Base-by-base conservation (phyloP, 1,139 yeast species). In the Komagataea norvegica region DNA sequence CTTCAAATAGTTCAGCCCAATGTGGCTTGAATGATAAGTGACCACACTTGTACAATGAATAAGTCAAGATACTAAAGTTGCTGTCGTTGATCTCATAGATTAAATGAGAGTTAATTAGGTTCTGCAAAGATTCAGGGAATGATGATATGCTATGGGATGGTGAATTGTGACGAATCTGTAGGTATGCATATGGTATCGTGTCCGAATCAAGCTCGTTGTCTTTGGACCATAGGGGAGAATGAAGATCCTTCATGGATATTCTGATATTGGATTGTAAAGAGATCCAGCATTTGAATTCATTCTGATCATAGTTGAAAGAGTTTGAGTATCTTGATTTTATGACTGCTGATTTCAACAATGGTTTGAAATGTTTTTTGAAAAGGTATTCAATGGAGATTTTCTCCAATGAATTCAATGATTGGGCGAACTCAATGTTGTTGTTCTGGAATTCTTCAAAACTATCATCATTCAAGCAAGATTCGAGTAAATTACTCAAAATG, bases 301-400 rank as follows among this genome's bases (percentile, higher is more conserved):
- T 41, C 11, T 29, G 33, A 17, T 31, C 23, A 11, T 18, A 27
- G 8, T 34, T 13, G 29, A 26, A 17, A 10, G 29, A 34, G 19
- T 45, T 42, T 6, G 53, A 44, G 33, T 70, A 79, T 34, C 86
- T 62, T n/a, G 77, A 54, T 40, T 80, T 61, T 44, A 69, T 67
- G 36, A 68, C 64, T 25, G 60, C 59, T 14, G 77, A 55, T 44
- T 68, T 57, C 11, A 67, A 60, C 28, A 57, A 64, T 17, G 76
- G 87, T 54, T 65, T 67, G 48, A 69, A 65, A 29, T 65, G 59
- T 47, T 70, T 70, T 13, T 72, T 62, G 22, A 72, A 56, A 13
- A 79, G 60, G 64, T 77, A 71, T 45, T 76, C 78, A 8, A 75
- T 47, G 4, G 79, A 64, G 19, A 70, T 49, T 49, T 68, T 73